phyloP scores from a whole-genome alignment of 2,329 filamentous ascomycete species.

The Lizonia empirigonia region DNA sequence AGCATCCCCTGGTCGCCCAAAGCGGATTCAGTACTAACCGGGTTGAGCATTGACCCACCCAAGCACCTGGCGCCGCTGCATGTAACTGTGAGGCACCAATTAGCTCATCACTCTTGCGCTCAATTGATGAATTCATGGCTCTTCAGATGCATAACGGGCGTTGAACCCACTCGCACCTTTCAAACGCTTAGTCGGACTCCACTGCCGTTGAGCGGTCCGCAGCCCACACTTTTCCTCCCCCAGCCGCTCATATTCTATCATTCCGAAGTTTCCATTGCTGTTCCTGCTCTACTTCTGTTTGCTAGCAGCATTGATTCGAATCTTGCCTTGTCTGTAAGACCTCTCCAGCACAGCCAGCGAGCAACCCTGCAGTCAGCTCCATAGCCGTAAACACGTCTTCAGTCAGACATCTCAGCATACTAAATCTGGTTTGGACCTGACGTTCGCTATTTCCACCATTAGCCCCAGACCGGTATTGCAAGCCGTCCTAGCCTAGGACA shows the following conservation, averaged over 20 bases:
- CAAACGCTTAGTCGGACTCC: slow-evolving; percentile 30
- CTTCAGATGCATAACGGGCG: slow-evolving; percentile 41
- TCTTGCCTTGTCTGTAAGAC: slow-evolving; percentile 20
- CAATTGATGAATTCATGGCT: slow-evolving; percentile 45
- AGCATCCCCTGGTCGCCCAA: slow-evolving; percentile 35
- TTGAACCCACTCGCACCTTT: slow-evolving; percentile 27
- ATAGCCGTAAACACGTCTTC: slow-evolving; percentile 31
- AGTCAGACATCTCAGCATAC: slow-evolving; percentile 31
- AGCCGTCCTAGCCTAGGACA: slow-evolving; percentile 24
- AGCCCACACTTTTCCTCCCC: neutral
- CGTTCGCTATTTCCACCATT: slow-evolving; percentile 29
- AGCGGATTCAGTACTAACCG: slow-evolving; percentile 30
- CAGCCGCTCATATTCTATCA: slow-evolving; percentile 8
- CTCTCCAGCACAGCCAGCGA: slow-evolving; percentile 25
- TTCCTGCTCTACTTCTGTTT: slow-evolving; percentile 17
- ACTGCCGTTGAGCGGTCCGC: slow-evolving; percentile 20
- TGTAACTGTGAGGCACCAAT: slow-evolving; percentile 39
- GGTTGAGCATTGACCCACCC: slow-evolving; percentile 37
- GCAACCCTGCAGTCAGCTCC: slow-evolving; percentile 33
- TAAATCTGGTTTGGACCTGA: slow-evolving; percentile 27
- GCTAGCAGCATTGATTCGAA: slow-evolving; percentile 15
- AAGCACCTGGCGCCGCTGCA: slow-evolving; percentile 17
- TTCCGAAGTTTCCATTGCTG: slow-evolving; percentile 16
- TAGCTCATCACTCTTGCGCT: slow-evolving; percentile 39
- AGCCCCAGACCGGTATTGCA: slow-evolving; percentile 25